Conservation (phyloP, 345 rosid species). For the Hibiscus tridactylites region DNA sequence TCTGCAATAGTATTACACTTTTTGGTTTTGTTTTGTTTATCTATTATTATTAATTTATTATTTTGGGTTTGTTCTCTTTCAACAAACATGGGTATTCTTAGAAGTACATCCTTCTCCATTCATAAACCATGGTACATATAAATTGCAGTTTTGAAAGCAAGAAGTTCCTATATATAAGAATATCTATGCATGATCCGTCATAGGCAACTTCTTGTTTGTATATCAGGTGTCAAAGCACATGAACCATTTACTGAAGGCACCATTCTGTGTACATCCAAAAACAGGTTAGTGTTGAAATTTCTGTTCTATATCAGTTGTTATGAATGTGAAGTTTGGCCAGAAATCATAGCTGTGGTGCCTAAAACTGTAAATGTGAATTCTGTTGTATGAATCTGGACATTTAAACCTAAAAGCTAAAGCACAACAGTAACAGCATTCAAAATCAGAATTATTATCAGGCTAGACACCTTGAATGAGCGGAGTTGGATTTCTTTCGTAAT, state of each 20-base stretch:
- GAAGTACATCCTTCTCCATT: neutral
- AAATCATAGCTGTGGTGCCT: neutral
- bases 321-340: neutral
- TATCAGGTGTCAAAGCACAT: constrained; percentile 82
- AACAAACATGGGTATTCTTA: neutral
- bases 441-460: neutral
- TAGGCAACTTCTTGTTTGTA: constrained; percentile 5
- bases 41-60: neutral
- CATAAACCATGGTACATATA: neutral
- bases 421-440: neutral
- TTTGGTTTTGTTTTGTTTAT: neutral
- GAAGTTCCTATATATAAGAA: neutral
- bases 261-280: constrained; percentile 91
- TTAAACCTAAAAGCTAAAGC: neutral
- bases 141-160: neutral
- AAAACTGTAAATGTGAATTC: constrained; percentile 2
- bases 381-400: neutral
- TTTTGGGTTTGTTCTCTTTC: neutral
- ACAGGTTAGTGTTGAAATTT: constrained; percentile 43
- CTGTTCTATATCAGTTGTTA: constrained; percentile 2
- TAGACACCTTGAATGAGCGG: neutral
- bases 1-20: constrained; percentile 2
- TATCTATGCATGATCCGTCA: neutral
- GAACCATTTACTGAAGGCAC: constrained; percentile 97
- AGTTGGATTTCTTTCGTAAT: neutral